phyloP scores from a whole-genome alignment of 495 filamentous ascomycete genomes.

The Melanomma pulvis-pyrius region DNA sequence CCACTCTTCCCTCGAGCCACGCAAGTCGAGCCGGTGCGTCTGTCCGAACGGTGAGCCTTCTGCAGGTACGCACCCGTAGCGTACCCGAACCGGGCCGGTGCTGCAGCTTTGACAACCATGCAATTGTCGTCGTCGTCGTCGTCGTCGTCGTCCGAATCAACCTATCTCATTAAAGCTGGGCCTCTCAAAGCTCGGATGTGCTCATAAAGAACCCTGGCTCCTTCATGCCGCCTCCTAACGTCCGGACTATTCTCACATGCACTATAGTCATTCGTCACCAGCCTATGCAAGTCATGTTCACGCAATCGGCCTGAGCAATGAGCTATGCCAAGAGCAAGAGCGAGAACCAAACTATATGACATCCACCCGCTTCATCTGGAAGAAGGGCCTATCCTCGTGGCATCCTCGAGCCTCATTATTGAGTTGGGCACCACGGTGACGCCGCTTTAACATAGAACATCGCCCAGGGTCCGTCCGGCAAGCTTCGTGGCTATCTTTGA shows the following conservation, averaged over 20 bases:
- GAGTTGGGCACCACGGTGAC: background rate
- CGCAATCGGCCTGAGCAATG: background rate
- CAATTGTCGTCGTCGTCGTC: background rate
- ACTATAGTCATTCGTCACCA: background rate
- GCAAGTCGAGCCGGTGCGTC: background rate
- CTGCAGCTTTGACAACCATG: background rate
- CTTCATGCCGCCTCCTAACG: background rate
- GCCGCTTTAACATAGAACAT: background rate
- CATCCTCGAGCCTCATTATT: background rate
- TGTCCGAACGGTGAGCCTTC: background rate
- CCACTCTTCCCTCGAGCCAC: background rate
- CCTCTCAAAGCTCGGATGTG: background rate
- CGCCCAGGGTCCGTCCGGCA: background rate
- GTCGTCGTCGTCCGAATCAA: background rate
- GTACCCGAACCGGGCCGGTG: background rate
- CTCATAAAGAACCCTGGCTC: background rate
- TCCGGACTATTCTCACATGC: background rate
- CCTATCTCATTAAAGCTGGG: background rate
- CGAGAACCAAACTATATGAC: background rate
- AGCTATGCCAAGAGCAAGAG: background rate
- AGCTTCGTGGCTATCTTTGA: background rate
- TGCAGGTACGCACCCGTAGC: background rate
- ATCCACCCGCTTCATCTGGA: background rate
- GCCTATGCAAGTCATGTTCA: constrained; percentile 1
- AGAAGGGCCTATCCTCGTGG: background rate